Base-by-base conservation (phyloP, 2,329 filamentous ascomycete genomes). In the Fusarium sp. region DNA sequence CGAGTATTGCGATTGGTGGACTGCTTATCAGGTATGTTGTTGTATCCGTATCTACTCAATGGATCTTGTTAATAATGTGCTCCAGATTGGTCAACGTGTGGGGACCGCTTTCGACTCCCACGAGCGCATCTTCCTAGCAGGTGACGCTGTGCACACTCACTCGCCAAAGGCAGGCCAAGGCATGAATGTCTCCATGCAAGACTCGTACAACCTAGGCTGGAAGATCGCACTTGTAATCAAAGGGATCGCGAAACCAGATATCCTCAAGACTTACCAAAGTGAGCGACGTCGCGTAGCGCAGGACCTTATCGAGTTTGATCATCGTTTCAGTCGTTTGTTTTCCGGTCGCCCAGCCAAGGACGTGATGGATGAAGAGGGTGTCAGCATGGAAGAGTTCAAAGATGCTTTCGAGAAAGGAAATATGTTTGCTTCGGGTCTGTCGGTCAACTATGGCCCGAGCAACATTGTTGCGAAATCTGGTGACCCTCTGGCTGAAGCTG, bases 71-170 rank as follows among this genome's bases (percentile, higher is more conserved):
- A 6, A 49, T 33, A 7, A 1, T 5, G 4, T 3, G 2, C 13
- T 37, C 0, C 2, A 50, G 46, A 51, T 51, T 12, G 37, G 37
- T 2, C 50, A 53, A 9, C 50, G 50, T 2, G 37, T 53, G 6
- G 50, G 37, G 3, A 53, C 50, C 2, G 50, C 50, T 2, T 53
- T 53, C 23, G 50, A 53, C 16, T 26, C 37, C 3, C 37, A 33
- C 2, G 28, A 84, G 86, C 16, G 85, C 89, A 62, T 62, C 20
- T 92, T 92, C 75, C 81, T 92, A 26, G 88, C 88, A 6, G 89
- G 89, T 10, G 90, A 92, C 72, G 89, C 90, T 30, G 89, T 88
- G 62, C 90, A 92, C 67, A 92, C 90, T 0, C 90, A 92, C 73
- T 90, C 87, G 0, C 90, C 90, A 3, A 92, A 92, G 76, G 89